Percentiles rank a stretch among this genome's conserved stretches.
phyloP scores from a whole-genome alignment of 345 rosid species.

The Gossypium rotundifolium region DNA sequence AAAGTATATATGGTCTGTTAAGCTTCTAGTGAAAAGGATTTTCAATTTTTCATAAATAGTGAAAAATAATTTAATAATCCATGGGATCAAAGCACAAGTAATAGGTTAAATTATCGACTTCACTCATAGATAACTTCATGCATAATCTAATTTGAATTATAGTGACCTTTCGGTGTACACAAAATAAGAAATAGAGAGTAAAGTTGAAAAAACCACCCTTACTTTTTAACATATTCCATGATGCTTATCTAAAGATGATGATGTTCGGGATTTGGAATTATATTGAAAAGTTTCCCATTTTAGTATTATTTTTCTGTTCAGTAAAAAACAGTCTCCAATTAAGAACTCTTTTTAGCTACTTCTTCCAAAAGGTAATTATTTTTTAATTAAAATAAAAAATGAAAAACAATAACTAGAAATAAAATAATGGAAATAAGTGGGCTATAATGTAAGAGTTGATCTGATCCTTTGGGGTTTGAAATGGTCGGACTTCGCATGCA shows the following conservation, averaged over 20 bases:
- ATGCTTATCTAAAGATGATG: background rate
- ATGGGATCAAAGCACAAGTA: background rate
- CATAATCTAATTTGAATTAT: background rate
- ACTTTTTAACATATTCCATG: background rate
- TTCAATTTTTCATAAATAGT: background rate
- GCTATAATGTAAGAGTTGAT: conserved; percentile 1
- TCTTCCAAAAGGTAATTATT: background rate
- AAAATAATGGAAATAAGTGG: background rate
- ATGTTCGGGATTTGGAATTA: background rate
- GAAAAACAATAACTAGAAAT: background rate
- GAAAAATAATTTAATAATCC: background rate
- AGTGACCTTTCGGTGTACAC: background rate
- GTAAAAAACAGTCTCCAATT: background rate
- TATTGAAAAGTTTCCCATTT: background rate
- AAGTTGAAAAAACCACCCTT: background rate
- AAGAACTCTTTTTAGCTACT: background rate
- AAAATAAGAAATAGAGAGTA: background rate
- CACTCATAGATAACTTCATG: background rate
- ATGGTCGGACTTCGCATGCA: conserved; percentile 26
- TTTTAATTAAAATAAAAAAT: background rate
- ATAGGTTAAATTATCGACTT: background rate
- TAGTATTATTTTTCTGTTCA: background rate
- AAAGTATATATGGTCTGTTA: background rate
- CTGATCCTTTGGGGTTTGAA: conserved; percentile 15
- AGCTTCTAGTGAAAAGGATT: background rate